Base-by-base conservation (phyloP, 345 rosid genomes). In the Capsella bursapastoris region DNA sequence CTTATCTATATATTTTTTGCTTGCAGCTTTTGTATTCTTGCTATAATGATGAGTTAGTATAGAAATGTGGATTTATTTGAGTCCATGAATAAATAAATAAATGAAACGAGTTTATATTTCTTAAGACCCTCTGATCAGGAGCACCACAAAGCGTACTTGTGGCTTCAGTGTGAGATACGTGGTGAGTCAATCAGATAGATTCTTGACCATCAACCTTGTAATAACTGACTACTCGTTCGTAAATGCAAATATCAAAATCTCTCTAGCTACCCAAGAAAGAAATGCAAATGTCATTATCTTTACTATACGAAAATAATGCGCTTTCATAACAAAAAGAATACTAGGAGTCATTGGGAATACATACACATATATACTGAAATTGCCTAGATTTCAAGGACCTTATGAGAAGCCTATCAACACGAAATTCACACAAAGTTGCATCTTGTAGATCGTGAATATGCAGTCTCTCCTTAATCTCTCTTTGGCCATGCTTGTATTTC, bases 161-260 rank as follows among this genome's bases (percentile, higher is more conserved):
- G 81, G 81, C 62, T 37, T 27, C 4, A 44, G 52, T 44, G 31
- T 15, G 15, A 58, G 57, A 44, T 41, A 78, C 81, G 81, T 78
- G 73, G 68, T 58, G 69, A 43, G 47, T 43, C 57, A 31, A 58
- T 64, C 45, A 64, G 13, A 70, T 61, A 64, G 13, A 70, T 61
- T 56, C 65, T 69, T 70, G 47, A 64, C 48, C n/a, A n/a, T 45
- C 18, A 45, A n/a, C 63, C 35, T 14, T 74, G 25, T 27, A 32
- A 55, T 41, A 64, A 37, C 5, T 50, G 68, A 22, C 25, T 22
- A 22, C 25, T 72, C 62, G 53, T 62, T 52, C 45, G 5, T 49
- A 35, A 14, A 28, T 18, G 47, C 49, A 59, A 48, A 70, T 59
- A 57, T 57, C 73, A 44, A 31, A 57, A 47, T 40, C 40, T 56